Conservation (phyloP, 371 early-diverging fungal species). For the Mucor racemosus region DNA sequence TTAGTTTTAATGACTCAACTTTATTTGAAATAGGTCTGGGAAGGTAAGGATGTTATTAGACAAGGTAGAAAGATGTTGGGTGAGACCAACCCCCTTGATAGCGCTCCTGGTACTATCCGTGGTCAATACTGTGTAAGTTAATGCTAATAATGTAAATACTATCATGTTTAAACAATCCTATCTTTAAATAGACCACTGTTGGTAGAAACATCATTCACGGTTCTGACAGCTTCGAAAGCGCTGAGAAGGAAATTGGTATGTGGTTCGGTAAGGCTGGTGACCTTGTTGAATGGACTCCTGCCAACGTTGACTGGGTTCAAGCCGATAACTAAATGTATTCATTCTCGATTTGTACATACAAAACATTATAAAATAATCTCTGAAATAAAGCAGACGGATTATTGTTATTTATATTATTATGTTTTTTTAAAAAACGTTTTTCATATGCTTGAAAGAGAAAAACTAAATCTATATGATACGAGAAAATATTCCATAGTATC, state of each 20-base stretch:
- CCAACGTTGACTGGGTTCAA: slow-evolving; percentile 49
- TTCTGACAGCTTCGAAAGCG: slow-evolving; percentile 90
- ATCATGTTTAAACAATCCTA: background rate
- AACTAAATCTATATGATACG: too few relatives aligned
- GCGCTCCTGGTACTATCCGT: slow-evolving; percentile 94
- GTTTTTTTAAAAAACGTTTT: too few relatives aligned
- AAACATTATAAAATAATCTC: background rate
- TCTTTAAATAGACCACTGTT: slow-evolving; percentile 52
- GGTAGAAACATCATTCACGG: slow-evolving; percentile 94
- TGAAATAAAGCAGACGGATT: background rate
- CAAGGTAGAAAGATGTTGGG: slow-evolving; percentile 91
- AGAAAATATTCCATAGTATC: too few relatives aligned
- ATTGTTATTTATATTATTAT: background rate
- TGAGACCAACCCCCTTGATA: slow-evolving; percentile 79
- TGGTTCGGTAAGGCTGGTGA: slow-evolving; percentile 84
- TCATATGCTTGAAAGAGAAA: too few relatives aligned
- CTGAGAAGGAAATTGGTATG: slow-evolving; percentile 89
- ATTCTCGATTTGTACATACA: background rate
- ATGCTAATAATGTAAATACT: background rate
- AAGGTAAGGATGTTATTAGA: slow-evolving; percentile 90
- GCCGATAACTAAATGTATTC: slow-evolving; percentile 43
- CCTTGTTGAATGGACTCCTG: slow-evolving; percentile 51
- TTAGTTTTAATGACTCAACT: slow-evolving; percentile 10
- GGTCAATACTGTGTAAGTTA: slow-evolving; percentile 78
- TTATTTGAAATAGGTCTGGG: slow-evolving; percentile 62